Evolutionary conservation across 352 stramenopile species (phyloP).

Genomic region (Phytophthora colocasiae): DNA sequence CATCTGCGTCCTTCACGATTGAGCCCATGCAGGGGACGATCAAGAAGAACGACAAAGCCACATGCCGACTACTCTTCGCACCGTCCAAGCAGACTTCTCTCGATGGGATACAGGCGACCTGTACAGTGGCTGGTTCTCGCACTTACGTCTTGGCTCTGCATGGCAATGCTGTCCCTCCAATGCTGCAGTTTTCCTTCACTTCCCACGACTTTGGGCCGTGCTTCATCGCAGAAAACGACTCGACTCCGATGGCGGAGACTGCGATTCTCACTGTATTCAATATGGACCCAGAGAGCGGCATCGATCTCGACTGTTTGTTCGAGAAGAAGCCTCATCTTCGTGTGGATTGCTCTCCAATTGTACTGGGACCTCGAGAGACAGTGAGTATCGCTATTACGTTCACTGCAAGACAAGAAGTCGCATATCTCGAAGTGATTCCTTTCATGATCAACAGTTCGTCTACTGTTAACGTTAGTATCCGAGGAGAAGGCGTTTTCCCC

Average conservation of each 20-base stretch:
- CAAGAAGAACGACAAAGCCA: slow-evolving; percentile 87
- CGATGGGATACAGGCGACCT: slow-evolving; percentile 73
- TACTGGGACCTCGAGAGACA: slow-evolving; percentile 82
- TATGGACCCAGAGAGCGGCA: slow-evolving; percentile 77
- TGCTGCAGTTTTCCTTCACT: slow-evolving; percentile 91
- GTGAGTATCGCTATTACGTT: slow-evolving; percentile 89
- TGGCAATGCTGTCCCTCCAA: slow-evolving; percentile 83
- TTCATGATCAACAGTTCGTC: slow-evolving; percentile 93
- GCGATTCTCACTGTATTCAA: slow-evolving; percentile 84
- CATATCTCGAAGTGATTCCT: slow-evolving; percentile 88
- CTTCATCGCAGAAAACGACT: slow-evolving; percentile 89
- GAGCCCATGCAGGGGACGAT: slow-evolving; percentile 86
- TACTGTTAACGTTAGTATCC: slow-evolving; percentile 76
- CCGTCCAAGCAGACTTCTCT: slow-evolving; percentile 80
- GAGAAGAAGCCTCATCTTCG: slow-evolving; percentile 87
- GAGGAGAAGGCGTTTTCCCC: slow-evolving; percentile 77
- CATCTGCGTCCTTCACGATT: slow-evolving; percentile 57
- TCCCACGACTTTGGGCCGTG: slow-evolving; percentile 92
- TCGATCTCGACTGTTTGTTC: slow-evolving; percentile 92
- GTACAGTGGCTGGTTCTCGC: slow-evolving; percentile 87
- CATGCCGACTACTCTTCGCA: slow-evolving; percentile 78
- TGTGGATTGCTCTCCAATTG: slow-evolving; percentile 86
- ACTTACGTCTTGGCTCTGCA: slow-evolving; percentile 83
- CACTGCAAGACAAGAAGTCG: slow-evolving; percentile 79
- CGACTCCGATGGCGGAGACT: slow-evolving; percentile 60